Conservation (phyloP, 805 yeast genomes). For the Hanseniaspora jakobsenii region DNA sequence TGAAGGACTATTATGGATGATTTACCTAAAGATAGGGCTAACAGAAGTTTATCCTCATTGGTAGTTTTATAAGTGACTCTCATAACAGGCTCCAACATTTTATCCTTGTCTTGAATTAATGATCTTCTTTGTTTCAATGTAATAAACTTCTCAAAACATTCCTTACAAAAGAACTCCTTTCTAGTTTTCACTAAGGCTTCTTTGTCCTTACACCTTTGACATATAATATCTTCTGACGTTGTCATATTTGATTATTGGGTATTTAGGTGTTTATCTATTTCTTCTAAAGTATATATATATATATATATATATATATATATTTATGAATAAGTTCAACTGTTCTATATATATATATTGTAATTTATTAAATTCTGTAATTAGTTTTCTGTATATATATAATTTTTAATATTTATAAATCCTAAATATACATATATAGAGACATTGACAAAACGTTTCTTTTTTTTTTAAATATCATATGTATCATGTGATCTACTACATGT, state of each 20-base stretch:
- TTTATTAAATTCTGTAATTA: no score
- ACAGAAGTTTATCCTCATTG: slow-evolving; percentile 32
- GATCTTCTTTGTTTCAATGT: slow-evolving; percentile 70
- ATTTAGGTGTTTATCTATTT: no score
- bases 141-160: slow-evolving; percentile 61
- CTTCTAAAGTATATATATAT: no score
- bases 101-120: slow-evolving; percentile 53
- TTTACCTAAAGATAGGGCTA: slow-evolving; percentile 55
- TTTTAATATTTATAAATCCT: no score
- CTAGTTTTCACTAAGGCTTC: slow-evolving; percentile 22
- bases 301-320: no score
- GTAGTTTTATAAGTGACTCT: slow-evolving; percentile 28
- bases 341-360: no score
- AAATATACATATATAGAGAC: no score
- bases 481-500: no score
- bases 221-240: background rate
- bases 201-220: slow-evolving; percentile 23
- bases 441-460: no score
- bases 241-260: background rate
- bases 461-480: no score
- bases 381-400: no score
- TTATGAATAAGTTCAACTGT: no score
- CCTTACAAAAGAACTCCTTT: slow-evolving; percentile 26
- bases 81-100: slow-evolving; percentile 41
- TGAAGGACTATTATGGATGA: slow-evolving; percentile 61